Evolutionary conservation across 2,329 filamentous ascomycete genomes (phyloP).

Genomic region (Fusarium pseudocircinatum): DNA sequence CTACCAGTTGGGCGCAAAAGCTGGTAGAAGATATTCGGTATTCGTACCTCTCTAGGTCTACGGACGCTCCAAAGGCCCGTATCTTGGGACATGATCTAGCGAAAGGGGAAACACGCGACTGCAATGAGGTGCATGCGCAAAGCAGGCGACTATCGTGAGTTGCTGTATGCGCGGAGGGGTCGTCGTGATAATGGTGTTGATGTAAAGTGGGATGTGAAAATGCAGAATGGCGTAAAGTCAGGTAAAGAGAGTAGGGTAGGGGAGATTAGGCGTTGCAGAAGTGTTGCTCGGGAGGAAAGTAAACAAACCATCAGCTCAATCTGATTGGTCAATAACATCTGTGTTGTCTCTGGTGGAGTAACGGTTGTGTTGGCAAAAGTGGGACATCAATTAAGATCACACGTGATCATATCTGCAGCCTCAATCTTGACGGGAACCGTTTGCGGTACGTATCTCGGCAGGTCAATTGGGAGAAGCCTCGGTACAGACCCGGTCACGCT

Average conservation of each 20-base stretch:
- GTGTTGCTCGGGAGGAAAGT: constrained; percentile 55
- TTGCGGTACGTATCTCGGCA: constrained; percentile 31
- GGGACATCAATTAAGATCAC: not conserved
- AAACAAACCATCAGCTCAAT: constrained; percentile 49
- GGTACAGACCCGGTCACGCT: constrained; percentile 45
- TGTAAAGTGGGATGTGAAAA: constrained; percentile 34
- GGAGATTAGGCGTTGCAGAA: constrained; percentile 30
- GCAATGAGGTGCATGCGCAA: constrained; percentile 25
- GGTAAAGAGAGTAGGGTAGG: constrained; percentile 6
- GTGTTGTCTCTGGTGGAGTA: constrained; percentile 10
- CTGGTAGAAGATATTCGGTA: constrained; percentile 24
- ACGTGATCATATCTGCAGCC: constrained; percentile 23
- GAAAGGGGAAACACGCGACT: constrained; percentile 24
- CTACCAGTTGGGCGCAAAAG: constrained; percentile 17
- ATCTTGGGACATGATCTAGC: constrained; percentile 79
- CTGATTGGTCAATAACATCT: constrained; percentile 41
- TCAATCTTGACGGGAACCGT: not conserved
- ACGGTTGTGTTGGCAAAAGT: constrained; percentile 24
- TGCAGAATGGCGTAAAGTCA: constrained; percentile 26
- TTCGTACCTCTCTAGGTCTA: constrained; percentile 82
- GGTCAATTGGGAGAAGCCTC: constrained; percentile 43
- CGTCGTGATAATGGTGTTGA: constrained; percentile 25
- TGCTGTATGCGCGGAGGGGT: not conserved
- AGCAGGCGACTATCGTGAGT: not conserved
- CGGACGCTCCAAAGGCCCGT: constrained; percentile 90